Base-by-base conservation (phyloP, 2,329 filamentous ascomycete genomes). In the Bertia moriformis region DNA sequence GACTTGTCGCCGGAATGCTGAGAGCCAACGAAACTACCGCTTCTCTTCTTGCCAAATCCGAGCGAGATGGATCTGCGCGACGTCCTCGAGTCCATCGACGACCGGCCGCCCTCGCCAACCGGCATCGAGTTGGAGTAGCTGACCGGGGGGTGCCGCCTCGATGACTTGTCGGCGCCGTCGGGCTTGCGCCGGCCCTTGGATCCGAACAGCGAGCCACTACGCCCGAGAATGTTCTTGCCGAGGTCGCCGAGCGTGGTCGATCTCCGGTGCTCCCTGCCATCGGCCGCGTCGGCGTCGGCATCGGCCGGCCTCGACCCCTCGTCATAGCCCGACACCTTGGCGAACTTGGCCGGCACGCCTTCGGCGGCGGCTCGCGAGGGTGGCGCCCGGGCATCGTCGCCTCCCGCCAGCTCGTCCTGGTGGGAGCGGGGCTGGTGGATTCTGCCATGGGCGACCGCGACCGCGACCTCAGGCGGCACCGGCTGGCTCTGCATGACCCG, bases 401-500 rank as follows among this genome's bases (percentile, higher is more conserved):
- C n/a, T n/a, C n/a, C n/a, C n/a, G n/a, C n/a, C n/a, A n/a, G n/a
- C 32, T 63, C 57, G 42, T 62, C 58, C 24, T 68, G 62, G 3
- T 59, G 51, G n/a, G 65, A 59, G 59, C 69, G 61, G 7, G 83
- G 83, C 54, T 94, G 89, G 46, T 91, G 83, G 50, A 96, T 87
- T 45, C 83, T 83, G 45, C 87, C 89, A 56, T 94, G 83, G 3
- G 74, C 88, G 57, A 91, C 94, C 39, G 87, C 91, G 48, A 83
- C 80, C 38, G 87, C 87, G 43, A 95, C 79, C 37, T 85, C 77
- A 19, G 91, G 88, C 40, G 86, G 85, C 37, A 78, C 79, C 37
- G 88, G 91, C 58, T 93, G 85, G 46, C 85, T 85, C 56, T 96
- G 95, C 42, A 83, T 81, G 55, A 83, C 71, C 46, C 83, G 75